Percentiles rank a stretch among this genome's conserved stretches.
Conservation (phyloP, 2,329 filamentous ascomycete genomes). For the Gremmenia infestans region DNA sequence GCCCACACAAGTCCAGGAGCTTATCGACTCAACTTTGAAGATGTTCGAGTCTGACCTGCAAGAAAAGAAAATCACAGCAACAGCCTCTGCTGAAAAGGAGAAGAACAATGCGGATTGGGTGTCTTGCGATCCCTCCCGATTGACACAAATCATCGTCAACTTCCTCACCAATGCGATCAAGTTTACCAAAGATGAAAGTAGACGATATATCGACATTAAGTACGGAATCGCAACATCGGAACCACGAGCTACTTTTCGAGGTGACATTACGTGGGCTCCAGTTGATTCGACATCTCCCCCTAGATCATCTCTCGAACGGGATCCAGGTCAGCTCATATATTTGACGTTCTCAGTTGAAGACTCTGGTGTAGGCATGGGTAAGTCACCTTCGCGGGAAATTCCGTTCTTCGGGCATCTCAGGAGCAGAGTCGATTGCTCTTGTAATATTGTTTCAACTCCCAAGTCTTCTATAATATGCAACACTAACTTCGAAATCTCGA, state of each 20-base stretch:
- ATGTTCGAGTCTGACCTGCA: slow-evolving; percentile 75
- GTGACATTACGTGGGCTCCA: slow-evolving; percentile 11
- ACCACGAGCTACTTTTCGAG: slow-evolving; percentile 11
- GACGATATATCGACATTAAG: slow-evolving; percentile 48
- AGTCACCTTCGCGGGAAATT: too few species aligned
- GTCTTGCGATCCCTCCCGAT: slow-evolving; percentile 64
- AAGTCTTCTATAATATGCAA: too few species aligned
- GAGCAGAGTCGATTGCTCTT: too few species aligned
- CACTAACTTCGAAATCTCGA: too few species aligned
- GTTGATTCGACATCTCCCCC: slow-evolving; percentile 6
- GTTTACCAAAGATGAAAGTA: slow-evolving; percentile 63
- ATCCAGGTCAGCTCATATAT: slow-evolving; percentile 49
- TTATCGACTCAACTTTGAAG: slow-evolving; percentile 64
- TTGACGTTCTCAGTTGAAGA: slow-evolving; percentile 71
- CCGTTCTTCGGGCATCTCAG: too few species aligned
- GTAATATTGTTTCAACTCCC: too few species aligned
- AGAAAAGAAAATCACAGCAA: slow-evolving; percentile 62
- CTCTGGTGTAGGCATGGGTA: slow-evolving; percentile 66
- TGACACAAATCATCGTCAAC: slow-evolving; percentile 77
- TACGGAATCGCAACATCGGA: slow-evolving; percentile 14
- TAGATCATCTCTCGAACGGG: slow-evolving; percentile 23
- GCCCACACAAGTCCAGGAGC: slow-evolving; percentile 59
- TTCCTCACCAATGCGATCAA: slow-evolving; percentile 78
- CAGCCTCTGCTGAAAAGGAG: slow-evolving; percentile 58
- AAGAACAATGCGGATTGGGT: slow-evolving; percentile 59